Conservation (phyloP, 305 asterid genomes). For the Fraxinus floribunda region DNA sequence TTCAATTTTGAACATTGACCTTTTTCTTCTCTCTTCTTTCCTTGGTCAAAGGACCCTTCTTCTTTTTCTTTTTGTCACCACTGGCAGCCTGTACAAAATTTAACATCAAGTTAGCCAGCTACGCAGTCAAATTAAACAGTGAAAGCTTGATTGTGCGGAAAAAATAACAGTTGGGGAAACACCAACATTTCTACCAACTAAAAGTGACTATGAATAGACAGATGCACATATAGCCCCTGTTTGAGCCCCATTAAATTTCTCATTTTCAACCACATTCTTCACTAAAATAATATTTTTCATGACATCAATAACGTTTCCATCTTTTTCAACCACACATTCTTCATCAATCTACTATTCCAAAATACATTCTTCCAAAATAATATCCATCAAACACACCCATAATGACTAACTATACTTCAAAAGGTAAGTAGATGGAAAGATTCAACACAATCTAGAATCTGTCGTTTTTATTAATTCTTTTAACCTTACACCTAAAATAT, state of each 20-base stretch:
- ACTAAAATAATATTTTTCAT: too few species aligned
- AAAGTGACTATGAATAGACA: slow-evolving; percentile 1
- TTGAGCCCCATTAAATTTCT: too few species aligned
- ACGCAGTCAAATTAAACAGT: slow-evolving; percentile 1
- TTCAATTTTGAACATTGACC: slow-evolving; percentile 34
- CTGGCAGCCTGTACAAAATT: slow-evolving; percentile 46
- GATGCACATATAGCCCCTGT: neutral
- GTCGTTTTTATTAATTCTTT: neutral
- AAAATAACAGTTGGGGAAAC: slow-evolving; percentile 6
- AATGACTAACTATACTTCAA: neutral
- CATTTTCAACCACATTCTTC: too few species aligned
- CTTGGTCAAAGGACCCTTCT: slow-evolving; percentile 54
- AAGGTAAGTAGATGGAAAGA: neutral
- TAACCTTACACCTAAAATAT: neutral
- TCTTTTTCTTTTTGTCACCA: slow-evolving; percentile 50
- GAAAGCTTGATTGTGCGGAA: slow-evolving; percentile 7
- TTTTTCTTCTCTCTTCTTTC: slow-evolving; percentile 69
- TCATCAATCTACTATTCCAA: too few species aligned
- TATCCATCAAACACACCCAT: too few species aligned
- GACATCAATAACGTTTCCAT: too few species aligned
- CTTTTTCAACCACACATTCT: too few species aligned
- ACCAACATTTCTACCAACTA: neutral
- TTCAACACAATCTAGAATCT: neutral
- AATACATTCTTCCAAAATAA: too few species aligned
- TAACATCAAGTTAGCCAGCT: slow-evolving; percentile 19